Evolutionary conservation across 148 eudicot genomes (phyloP), one percentile per base, ranked within the genome.

Genomic region (Pharnaceum exiguum): DNA sequence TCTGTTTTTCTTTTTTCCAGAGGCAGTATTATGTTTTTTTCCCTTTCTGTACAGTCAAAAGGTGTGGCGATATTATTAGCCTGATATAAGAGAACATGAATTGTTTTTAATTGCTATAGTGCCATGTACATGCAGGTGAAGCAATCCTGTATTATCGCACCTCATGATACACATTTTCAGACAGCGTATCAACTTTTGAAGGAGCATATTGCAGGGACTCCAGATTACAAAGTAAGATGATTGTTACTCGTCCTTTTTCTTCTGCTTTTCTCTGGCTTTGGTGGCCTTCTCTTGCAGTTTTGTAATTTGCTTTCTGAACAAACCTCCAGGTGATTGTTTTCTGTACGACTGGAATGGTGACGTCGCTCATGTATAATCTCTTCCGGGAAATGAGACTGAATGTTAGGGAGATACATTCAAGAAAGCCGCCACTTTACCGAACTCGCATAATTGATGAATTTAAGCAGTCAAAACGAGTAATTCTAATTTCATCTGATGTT

Each of bases 391-490:
- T 87, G 84, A 82, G 73, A 71, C 38, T 91, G 67, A 85, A 91
- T 62, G 98, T 87, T 37, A 79, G 90, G 71, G 98, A 91, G 75
- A 71, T 85, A 28, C 90, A 91, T 77, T 73, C 98, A 18, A 83
- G 89, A 67, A 91, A 85, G 72, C 86, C 98, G 60, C 96, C 79
- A 68, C 71, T 83, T 21, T 83, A 85, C 64, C 81, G 90, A n/a
- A 43, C 87, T 28, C 88, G 90, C 44, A 59, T 88, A 61, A 63
- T 82, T 66, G 82, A 85, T 24, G 96, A 91, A 79, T 91, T 91
- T 65, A 91, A 74, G 78, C 90, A 83, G 59, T 70, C 88, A 22
- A 91, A 85, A 73, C 75, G 70, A 30, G 25, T 82, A 70, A 78
- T 91, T 70, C 77, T 91, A 9, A 59, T 91, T 44, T 71, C 98